Evolutionary conservation across 2,329 filamentous ascomycete genomes (phyloP).

Genomic region (Aureobasidium sp.): DNA sequence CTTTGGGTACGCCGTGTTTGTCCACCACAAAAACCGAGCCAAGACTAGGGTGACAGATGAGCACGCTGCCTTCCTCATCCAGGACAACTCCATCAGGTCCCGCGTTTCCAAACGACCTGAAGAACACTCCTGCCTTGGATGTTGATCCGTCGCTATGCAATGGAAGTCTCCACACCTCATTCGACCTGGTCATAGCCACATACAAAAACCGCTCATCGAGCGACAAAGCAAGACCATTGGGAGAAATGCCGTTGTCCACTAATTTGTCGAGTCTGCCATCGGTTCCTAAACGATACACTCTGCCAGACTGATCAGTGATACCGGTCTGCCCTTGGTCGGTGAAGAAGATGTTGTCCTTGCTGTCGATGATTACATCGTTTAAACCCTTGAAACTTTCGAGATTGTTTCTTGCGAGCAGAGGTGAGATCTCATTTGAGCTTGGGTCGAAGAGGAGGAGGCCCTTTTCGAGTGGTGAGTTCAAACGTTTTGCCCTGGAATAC

Average conservation of each 20-base stretch:
- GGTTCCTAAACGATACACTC: slow-evolving; percentile 29
- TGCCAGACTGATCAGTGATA: slow-evolving; percentile 34
- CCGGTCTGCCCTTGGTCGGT: slow-evolving; percentile 39
- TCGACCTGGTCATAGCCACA: slow-evolving; percentile 34
- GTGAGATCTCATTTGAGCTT: slow-evolving; percentile 19
- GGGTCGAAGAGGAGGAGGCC: slow-evolving; percentile 32
- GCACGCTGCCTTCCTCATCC: slow-evolving; percentile 29
- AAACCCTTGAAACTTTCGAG: slow-evolving; percentile 37
- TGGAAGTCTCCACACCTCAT: slow-evolving; percentile 35
- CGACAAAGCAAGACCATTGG: neutral
- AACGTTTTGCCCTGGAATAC: too few species aligned
- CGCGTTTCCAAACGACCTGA: slow-evolving; percentile 33
- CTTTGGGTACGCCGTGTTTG: neutral
- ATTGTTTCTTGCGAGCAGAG: slow-evolving; percentile 29
- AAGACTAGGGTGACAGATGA: slow-evolving; percentile 23
- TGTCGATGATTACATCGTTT: slow-evolving; percentile 35
- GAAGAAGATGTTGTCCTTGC: slow-evolving; percentile 33
- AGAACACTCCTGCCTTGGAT: slow-evolving; percentile 32
- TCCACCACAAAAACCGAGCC: neutral
- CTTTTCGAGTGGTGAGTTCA: slow-evolving; percentile 15
- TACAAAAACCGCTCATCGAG: slow-evolving; percentile 31
- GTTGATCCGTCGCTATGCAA: slow-evolving; percentile 32
- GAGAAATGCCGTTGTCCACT: neutral
- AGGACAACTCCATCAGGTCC: slow-evolving; percentile 33
- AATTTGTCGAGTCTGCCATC: slow-evolving; percentile 29